A percentile compares a stretch with the other conserved stretches of the same genome.
Conservation (phyloP, 225 moss, liverwort and hornwort genomes). For the Pseudoscleropodium purum region DNA sequence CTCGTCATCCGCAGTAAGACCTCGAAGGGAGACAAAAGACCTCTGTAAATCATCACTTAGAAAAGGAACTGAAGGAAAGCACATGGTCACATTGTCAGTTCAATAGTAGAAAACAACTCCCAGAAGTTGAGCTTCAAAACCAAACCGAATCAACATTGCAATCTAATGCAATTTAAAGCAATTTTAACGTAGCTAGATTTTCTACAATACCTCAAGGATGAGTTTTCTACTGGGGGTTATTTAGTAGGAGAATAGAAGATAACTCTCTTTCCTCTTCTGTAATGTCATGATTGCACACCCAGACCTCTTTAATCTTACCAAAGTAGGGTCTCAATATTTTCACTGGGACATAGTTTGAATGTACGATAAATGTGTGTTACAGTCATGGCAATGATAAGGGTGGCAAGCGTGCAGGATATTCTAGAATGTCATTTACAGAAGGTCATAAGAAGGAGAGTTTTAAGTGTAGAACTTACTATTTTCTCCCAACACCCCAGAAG, state of each 20-base stretch:
- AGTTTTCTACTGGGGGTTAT: too few species aligned
- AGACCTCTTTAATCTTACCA: neutral
- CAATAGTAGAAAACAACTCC: neutral
- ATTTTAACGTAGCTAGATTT: neutral
- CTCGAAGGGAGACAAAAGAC: neutral
- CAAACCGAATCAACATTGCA: neutral
- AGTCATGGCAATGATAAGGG: neutral
- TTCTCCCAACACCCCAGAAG: constrained; percentile 44
- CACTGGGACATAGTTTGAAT: neutral
- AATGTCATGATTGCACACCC: neutral
- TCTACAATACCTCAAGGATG: neutral
- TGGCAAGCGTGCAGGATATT: neutral
- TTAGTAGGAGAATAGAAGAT: neutral
- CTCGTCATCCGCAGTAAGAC: neutral
- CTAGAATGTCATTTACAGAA: neutral
- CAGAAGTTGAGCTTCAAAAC: neutral
- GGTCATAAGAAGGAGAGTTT: neutral
- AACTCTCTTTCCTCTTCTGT: neutral
- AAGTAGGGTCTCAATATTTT: neutral
- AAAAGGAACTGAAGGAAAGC: neutral
- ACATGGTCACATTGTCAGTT: neutral
- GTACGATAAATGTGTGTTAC: neutral
- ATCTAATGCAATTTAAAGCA: neutral
- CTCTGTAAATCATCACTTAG: neutral
- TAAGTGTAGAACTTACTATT: constrained; percentile 6